A percentile compares a stretch with the other conserved stretches of the same genome.
Evolutionary conservation across 805 yeast species (phyloP).

Genomic region (Kluyveromyces lactis): DNA sequence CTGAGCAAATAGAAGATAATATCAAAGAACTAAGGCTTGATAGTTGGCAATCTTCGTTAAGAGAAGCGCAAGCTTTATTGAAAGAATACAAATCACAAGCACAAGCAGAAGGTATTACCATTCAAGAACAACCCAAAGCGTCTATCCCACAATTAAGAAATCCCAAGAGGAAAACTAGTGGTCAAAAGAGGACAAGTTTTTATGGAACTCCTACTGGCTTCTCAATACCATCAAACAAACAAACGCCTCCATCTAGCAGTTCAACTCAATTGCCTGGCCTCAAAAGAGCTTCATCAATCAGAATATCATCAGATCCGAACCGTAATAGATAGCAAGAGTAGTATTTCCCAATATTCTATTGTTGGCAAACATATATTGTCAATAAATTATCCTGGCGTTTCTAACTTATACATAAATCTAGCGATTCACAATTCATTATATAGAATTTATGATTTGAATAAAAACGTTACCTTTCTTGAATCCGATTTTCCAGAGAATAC

Average conservation of each 20-base stretch:
- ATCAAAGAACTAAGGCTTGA: not conserved
- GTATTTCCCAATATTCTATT: no score
- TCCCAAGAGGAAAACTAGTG: conserved; percentile 7
- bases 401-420: no score
- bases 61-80: conserved; percentile 1
- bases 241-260: conserved; percentile 8
- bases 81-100: not conserved
- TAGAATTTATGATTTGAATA: no score
- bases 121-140: not conserved
- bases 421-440: no score
- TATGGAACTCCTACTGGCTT: conserved; percentile 12
- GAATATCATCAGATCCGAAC: conserved; percentile 6
- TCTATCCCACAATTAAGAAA: conserved; percentile 1
- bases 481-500: no score
- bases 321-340: no score
- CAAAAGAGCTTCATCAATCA: conserved; percentile 16
- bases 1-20: not conserved
- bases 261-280: conserved; percentile 17
- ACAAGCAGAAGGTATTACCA: not conserved
- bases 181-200: conserved; percentile 19
- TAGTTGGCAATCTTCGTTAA: conserved; percentile 2
- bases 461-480: no score
- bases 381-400: no score
- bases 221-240: conserved; percentile 7
- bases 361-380: no score